phyloP scores from a whole-genome alignment of 768 basidiomycete genomes.

The Boletus sp. region DNA sequence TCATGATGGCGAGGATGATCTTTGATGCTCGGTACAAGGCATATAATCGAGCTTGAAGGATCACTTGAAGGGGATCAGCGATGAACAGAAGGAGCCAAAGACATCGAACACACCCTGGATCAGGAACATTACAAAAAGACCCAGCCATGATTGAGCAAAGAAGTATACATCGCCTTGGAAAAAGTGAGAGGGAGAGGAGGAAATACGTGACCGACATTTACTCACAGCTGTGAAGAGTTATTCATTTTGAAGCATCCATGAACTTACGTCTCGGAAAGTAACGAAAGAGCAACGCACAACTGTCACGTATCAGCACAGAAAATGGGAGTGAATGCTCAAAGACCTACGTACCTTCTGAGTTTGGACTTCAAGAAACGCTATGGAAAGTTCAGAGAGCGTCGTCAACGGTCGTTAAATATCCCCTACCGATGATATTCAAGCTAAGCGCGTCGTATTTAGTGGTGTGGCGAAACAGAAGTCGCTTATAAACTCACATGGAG shows the following conservation, averaged over 20 bases:
- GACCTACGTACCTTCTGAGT: background rate
- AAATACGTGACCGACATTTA: background rate
- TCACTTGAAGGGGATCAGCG: constrained; percentile 1
- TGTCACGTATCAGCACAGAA: background rate
- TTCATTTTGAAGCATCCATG: background rate
- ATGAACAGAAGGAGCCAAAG: background rate
- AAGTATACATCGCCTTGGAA: constrained; percentile 6
- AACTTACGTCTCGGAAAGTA: background rate
- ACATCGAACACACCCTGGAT: constrained; percentile 1
- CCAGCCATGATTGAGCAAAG: constrained; percentile 2
- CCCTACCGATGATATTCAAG: background rate
- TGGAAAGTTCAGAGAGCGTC: background rate
- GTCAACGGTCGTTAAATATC: background rate
- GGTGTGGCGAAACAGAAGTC: background rate
- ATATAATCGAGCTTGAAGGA: constrained; percentile 16
- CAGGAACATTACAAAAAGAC: background rate
- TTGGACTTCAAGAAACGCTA: background rate
- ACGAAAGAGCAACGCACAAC: background rate
- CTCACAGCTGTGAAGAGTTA: background rate
- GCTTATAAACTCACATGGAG: background rate
- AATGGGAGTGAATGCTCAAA: background rate
- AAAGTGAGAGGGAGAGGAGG: background rate
- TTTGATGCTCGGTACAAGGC: constrained; percentile 14
- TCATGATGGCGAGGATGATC: constrained; percentile 8
- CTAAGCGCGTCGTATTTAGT: background rate